A percentile compares a stretch with the other conserved stretches of the same genome.
Evolutionary conservation across 805 yeast genomes (phyloP).

Genomic region (Lachancea cidri): DNA sequence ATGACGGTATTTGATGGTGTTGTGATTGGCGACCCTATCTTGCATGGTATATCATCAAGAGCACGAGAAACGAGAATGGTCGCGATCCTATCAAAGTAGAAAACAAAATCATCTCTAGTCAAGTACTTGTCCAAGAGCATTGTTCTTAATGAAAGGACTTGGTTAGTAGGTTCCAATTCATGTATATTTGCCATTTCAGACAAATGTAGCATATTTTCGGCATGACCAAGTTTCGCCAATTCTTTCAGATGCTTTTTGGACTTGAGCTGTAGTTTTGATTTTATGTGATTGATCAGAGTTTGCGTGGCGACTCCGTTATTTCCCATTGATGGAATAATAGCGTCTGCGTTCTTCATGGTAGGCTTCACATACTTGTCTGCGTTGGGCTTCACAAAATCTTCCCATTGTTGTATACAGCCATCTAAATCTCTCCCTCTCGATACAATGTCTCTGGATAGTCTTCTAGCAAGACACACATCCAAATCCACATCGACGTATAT

Average conservation of each 20-base stretch:
- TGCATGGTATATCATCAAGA: constrained; percentile 46
- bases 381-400: constrained; percentile 85
- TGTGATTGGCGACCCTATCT: constrained; percentile 31
- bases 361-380: constrained; percentile 72
- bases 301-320: constrained; percentile 78
- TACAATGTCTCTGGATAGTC: constrained; percentile 81
- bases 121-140: constrained; percentile 54
- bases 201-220: constrained; percentile 8
- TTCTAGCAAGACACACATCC: constrained; percentile 85
- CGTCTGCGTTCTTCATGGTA: constrained; percentile 73
- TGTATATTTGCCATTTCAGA: constrained; percentile 20
- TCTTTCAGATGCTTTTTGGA: constrained; percentile 63
- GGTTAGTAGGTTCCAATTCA: constrained; percentile 49
- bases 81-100: constrained; percentile 81
- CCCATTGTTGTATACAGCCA: constrained; percentile 89
- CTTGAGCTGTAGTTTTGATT: constrained; percentile 61
- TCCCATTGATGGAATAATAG: constrained; percentile 85
- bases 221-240: constrained; percentile 43
- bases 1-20: constrained; percentile 39
- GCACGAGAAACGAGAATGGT: constrained; percentile 64
- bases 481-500: constrained; percentile 91
- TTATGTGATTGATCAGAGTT: constrained; percentile 73
- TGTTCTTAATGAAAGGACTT: constrained; percentile 66
- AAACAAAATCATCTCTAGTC: constrained; percentile 71
- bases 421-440: constrained; percentile 78